Base-by-base conservation (phyloP, 202 grass and related monocot species). In the Cymbopogon flexuosus region DNA sequence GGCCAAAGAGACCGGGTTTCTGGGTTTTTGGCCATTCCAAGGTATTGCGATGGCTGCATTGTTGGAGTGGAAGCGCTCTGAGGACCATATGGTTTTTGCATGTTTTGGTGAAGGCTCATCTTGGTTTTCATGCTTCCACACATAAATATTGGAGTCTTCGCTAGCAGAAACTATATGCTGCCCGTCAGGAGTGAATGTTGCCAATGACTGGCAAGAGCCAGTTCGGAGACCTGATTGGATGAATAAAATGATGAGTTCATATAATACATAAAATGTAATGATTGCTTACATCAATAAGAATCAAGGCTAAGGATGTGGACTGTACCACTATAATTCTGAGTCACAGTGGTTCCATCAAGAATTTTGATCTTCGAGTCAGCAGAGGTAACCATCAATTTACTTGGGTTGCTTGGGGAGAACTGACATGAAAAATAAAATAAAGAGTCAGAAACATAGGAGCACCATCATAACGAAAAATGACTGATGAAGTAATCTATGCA, bases 351-450 rank as follows among this genome's bases (percentile, higher is more conserved):
- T 37, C 93, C 93, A 41, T 99, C 82, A 65, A 99, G 68, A 71
- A 99, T 93, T 86, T 81, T 87, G 80, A 99, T 87, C 84, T 93
- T 91, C 0, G 92, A 96, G 76, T 96, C 92, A 1, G 96, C 93
- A 81, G 87, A 99, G 73, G 90, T 96, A 67, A 99, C 87, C 96
- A 99, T 88, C 65, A 99, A 78, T 81, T 85, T 87, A 80, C 83
- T 88, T 40, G 70, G 46, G 82, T 93, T 87, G 39, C 19, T 90
- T 67, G 93, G 93, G 69, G 90, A 99, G 75, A 96, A 99, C 96
- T 99, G 87, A 23, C 43, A 84, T 16, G 2, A 29, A 62, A 84
- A 85, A 62, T 65, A 41, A 59, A 60, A 43, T 24, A 75, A 30
- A 35, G 27, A 80, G 13, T 83, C 43, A 81, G 72, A 49, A 49